These are phyloP conservation scores for Trichosphaerium sp. DNA, from an alignment of 78 protist genomes.

Conservation along the genomic window DNA sequence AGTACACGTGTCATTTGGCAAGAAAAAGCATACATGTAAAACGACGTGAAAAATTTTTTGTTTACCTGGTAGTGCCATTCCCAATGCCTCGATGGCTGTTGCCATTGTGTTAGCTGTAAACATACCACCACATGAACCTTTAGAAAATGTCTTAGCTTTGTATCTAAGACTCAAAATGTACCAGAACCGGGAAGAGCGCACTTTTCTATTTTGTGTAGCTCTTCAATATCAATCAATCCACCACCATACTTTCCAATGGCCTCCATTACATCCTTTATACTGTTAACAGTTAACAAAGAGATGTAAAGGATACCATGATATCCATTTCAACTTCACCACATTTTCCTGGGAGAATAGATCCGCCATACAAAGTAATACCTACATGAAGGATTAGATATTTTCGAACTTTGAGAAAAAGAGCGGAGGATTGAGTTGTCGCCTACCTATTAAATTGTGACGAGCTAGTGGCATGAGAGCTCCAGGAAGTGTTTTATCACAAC, in stretches of 20 bases:
- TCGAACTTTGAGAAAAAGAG: no score
- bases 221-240: not conserved
- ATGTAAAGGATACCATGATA: not conserved
- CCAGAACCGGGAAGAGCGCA: not conserved
- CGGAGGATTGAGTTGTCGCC: no score
- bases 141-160: no score
- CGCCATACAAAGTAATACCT: not conserved
- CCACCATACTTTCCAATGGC: no score
- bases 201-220: not conserved
- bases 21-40: no score
- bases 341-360: not conserved
- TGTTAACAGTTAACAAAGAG: not conserved
- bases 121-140: conserved; percentile 56
- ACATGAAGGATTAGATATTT: no score
- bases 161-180: no score
- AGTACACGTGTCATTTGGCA: no score
- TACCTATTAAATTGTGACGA: not conserved
- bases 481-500: not conserved
- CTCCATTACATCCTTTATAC: not conserved
- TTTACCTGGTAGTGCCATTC: not conserved
- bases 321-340: not conserved
- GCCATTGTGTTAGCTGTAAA: conserved; percentile 73
- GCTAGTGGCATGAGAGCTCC: conserved; percentile 7
- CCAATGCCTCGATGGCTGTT: conserved; percentile 41
- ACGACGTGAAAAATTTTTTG: no score